Evolutionary conservation across 2,329 filamentous ascomycete species (phyloP), one percentile per base, ranked within the genome.

Genomic region (Trichoderma sp.): DNA sequence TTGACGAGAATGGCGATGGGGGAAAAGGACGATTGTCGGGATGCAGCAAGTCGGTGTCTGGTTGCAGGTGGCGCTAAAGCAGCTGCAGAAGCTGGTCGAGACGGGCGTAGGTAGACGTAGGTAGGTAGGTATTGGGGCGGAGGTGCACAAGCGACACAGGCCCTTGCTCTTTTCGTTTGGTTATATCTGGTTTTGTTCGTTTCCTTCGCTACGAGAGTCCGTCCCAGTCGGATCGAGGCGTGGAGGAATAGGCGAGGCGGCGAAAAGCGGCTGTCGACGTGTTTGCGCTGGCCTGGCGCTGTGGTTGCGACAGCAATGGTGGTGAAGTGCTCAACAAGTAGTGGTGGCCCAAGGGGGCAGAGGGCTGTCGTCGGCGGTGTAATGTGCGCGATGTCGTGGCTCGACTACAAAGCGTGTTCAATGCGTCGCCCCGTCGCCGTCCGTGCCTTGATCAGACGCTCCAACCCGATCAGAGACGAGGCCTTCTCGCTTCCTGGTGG

Each of bases 221-320:
- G 63, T 59, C 58, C 63, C 55, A 35, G 63, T 67, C 63, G 40
- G 63, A 67, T 67, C 55, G 40, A 59, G 13, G n/a, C 11, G n/a
- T 35, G 37, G 63, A 58, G 63, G 62, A 35, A 13, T 49, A 33
- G 35, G 47, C 52, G 62, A 65, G 52, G 52, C 62, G 33, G 52
- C 13, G 62, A 47, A 53, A 49, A 49, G 11, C 47, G 16, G 55
- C 27, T 52, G 55, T 16, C 40, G 55, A 59, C 63, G 53, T 67
- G 55, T 35, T 57, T 67, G 37, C 55, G 63, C 63, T 40, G 43
- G 24, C 37, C n/a, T 24, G 60, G n/a, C n/a, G 29, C 31, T 55
- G 40, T 40, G 29, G 66, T 62, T 68, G 58, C 66, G 66, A 68
- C 59, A 57, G 49, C 66, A 57, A 63, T 62, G 57, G 66, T 29